Conservation (phyloP, 805 yeast species). For the baker's yeast (Saccharomyces cerevisiae) region DNA sequence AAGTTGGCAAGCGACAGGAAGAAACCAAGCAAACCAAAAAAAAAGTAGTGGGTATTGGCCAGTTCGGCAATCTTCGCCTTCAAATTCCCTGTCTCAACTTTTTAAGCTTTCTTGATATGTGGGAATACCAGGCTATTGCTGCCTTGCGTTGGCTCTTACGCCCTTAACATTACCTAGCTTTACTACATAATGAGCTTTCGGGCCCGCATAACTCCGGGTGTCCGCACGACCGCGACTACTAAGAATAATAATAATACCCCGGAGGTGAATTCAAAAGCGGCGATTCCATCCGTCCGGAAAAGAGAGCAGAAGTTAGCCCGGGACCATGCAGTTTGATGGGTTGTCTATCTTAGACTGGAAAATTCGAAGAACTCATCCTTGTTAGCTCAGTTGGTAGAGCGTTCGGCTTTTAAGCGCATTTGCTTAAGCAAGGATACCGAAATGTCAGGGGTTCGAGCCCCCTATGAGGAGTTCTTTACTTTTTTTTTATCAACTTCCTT, state of each 20-base stretch:
- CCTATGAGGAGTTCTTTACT: constrained; percentile 39
- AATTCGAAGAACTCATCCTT: constrained; percentile 35
- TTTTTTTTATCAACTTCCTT: constrained; percentile 10
- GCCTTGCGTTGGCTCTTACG: background rate
- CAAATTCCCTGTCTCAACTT: background rate
- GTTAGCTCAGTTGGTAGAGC: constrained; percentile 66
- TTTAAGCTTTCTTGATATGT: background rate
- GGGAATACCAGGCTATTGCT: background rate
- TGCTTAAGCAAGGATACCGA: constrained; percentile 36
- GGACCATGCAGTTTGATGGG: too few relatives aligned
- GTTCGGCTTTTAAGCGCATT: constrained; percentile 51
- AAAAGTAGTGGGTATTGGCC: background rate
- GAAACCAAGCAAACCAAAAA: background rate
- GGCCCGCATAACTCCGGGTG: background rate
- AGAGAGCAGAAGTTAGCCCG: background rate
- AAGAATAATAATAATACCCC: background rate
- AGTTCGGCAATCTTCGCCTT: background rate
- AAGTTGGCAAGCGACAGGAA: background rate
- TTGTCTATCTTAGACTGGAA: too few relatives aligned
- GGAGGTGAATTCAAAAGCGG: background rate
- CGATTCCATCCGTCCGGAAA: background rate
- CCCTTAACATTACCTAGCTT: background rate
- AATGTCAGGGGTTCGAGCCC: constrained; percentile 47
- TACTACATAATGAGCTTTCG: background rate
- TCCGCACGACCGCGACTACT: background rate